Evolutionary conservation across 371 early-diverging fungal species (phyloP), one percentile per base, ranked within the genome.

Genomic region (Dinochytrium kinnereticum): DNA sequence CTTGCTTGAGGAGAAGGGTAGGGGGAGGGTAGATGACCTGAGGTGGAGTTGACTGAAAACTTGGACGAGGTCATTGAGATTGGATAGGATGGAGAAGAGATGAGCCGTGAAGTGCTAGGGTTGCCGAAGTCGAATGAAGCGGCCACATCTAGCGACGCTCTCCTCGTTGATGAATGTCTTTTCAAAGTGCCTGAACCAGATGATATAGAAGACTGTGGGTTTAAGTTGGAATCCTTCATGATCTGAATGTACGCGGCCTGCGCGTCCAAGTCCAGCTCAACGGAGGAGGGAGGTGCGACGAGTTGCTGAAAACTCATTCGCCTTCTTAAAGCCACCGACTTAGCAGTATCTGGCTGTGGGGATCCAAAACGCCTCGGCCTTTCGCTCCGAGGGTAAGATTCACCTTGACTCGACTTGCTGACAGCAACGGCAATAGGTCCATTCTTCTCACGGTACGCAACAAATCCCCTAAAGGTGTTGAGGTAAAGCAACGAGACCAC

Each of bases 381-480:
- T 19, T 19, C 26, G 24, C 57, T 55, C 7, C 57, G 7, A 5
- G 24, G 24, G 15, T 17, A 15, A 26, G 7, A 5, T 30, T 24
- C 57, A 5, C 57, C 57, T 30, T 24, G 7, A 10, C 57, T 26
- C 30, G 24, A 15, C 21, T 7, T 19, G 26, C 10, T 30, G 10
- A 19, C 57, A 7, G 21, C 5, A 7, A 7, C 10, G 7, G 30
- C 10, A 13, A 49, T n/a, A 15, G 57, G 57, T 19, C 57, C 57
- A 30, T 55, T 55, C 57, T 55, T 55, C 26, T 55, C 57, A 10
- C 57, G 57, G 30, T 55, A 30, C 5, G 26, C 30, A 5, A 55
- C 57, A 55, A 55, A 55, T 5, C 57, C 57, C 30, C 26, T 55
- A 26, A 55, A 55, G 15, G 57, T 55, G 57, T 55, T 55, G 24